These are phyloP conservation scores for Xylariaceae sp. DNA, from an alignment of 2,329 filamentous ascomycete species.

Conservation along the genomic window DNA sequence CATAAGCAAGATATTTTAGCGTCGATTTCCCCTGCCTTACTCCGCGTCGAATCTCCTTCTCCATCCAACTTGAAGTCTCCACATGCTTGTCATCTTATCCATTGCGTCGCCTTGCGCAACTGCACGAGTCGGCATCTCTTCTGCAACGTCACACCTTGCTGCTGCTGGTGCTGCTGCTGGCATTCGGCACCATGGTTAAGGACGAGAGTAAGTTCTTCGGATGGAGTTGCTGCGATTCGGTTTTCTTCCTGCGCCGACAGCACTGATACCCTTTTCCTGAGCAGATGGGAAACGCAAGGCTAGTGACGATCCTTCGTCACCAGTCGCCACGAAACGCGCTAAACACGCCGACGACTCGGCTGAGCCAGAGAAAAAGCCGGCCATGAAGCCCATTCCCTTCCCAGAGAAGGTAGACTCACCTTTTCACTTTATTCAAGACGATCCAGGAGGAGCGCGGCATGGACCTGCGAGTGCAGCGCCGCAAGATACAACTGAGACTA, in stretches of 20 bases:
- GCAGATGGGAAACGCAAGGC: slow-evolving; percentile 75
- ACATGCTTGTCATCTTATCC: slow-evolving; percentile 5
- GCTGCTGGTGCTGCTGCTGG: slow-evolving; percentile 3
- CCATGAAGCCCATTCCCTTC: slow-evolving; percentile 42
- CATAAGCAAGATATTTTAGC: too few relatives aligned
- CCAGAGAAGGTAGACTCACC: slow-evolving; percentile 10
- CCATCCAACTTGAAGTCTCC: too few relatives aligned
- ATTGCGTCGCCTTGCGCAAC: background rate
- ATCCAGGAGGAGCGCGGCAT: background rate
- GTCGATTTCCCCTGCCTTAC: too few relatives aligned
- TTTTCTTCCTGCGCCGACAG: background rate
- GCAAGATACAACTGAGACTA: background rate
- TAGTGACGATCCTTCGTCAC: slow-evolving; percentile 67
- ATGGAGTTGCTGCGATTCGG: background rate
- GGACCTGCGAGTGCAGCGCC: background rate
- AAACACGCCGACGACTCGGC: slow-evolving; percentile 57
- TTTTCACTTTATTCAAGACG: background rate
- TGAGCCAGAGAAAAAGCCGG: slow-evolving; percentile 57
- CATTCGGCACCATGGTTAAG: slow-evolving; percentile 44
- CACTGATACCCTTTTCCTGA: slow-evolving; percentile 2
- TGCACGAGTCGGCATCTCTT: slow-evolving; percentile 9
- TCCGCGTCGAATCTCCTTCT: slow-evolving; percentile 10
- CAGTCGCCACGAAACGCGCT: slow-evolving; percentile 68
- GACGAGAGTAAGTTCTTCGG: slow-evolving; percentile 51
- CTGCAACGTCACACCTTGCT: slow-evolving; percentile 10